A percentile compares a stretch with the other conserved stretches of the same genome.
These are phyloP conservation scores for Mentha longifolia DNA, from an alignment of 257 asterid genomes.

Conservation along the genomic window DNA sequence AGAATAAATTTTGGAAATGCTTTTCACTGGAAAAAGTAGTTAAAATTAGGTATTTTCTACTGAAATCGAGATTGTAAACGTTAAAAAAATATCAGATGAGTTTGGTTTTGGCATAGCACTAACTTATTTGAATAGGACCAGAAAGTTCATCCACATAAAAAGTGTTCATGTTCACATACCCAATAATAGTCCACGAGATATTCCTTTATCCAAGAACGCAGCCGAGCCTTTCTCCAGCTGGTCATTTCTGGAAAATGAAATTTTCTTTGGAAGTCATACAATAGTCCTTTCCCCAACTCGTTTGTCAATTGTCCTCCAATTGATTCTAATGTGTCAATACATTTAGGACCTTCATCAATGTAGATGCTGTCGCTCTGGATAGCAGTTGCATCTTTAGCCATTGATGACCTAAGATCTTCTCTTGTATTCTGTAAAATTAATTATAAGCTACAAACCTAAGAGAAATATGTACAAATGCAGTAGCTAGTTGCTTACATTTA, in stretches of 20 bases:
- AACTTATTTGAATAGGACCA: background rate
- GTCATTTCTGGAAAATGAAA: constrained; percentile 67
- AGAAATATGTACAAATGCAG: constrained; percentile 19
- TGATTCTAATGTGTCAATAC: constrained; percentile 38
- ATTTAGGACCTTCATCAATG: constrained; percentile 38
- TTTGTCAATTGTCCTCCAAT: constrained; percentile 38
- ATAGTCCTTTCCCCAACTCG: no score
- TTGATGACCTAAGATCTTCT: constrained; percentile 83
- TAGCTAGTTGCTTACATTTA: constrained; percentile 62
- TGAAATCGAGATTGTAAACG: background rate
- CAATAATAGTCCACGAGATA: constrained; percentile 51
- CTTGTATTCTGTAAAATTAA: constrained; percentile 60
- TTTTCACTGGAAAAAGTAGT: background rate
- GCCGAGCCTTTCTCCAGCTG: constrained; percentile 46
- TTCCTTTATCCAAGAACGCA: constrained; percentile 41
- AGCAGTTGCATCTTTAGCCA: constrained; percentile 87
- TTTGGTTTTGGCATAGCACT: background rate
- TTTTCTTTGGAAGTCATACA: constrained; percentile 81
- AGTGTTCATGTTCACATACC: constrained; percentile 46
- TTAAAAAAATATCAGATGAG: background rate
- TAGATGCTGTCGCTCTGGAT: constrained; percentile 69
- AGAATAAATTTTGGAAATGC: background rate
- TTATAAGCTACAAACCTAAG: constrained; percentile 39
- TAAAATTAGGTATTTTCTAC: background rate
- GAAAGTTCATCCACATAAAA: background rate